A percentile compares a stretch with the other conserved stretches of the same genome.
Evolutionary conservation across 2,329 filamentous ascomycete species (phyloP).

Genomic region (Penicillium digitatum): DNA sequence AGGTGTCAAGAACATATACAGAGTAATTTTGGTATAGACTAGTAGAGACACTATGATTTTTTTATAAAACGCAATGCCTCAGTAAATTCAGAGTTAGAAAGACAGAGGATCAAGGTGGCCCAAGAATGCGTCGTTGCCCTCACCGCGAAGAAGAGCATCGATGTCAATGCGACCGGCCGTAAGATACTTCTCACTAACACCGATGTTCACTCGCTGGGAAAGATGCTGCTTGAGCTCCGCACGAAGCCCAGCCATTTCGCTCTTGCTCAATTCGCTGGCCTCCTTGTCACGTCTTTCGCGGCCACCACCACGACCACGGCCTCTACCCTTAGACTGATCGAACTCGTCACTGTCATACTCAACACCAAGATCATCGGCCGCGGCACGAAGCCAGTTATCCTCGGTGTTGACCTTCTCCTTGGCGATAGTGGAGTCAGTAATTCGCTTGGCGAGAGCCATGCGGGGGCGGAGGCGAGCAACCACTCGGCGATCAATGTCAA

Average conservation of each 20-base stretch:
- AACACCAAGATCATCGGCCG: conserved; percentile 87
- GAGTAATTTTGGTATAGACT: conserved; percentile 8
- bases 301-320: conserved; percentile 70
- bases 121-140: conserved; percentile 62
- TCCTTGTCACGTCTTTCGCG: conserved; percentile 71
- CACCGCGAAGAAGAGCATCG: conserved; percentile 63
- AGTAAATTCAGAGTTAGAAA: conserved; percentile 22
- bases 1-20: neutral
- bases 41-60: conserved; percentile 8
- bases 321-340: conserved; percentile 60
- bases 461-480: conserved; percentile 72
- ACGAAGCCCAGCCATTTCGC: conserved; percentile 65
- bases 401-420: conserved; percentile 84
- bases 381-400: conserved; percentile 76
- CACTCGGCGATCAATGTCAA: conserved; percentile 78
- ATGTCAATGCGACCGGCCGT: conserved; percentile 82
- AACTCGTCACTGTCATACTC: conserved; percentile 91
- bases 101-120: conserved; percentile 52
- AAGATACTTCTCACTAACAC: conserved; percentile 82
- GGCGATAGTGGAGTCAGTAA: conserved; percentile 76
- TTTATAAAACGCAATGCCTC: neutral
- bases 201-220: conserved; percentile 71
- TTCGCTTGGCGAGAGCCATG: conserved; percentile 75
- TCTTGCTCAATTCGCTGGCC: conserved; percentile 64
- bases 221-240: conserved; percentile 70